Evolutionary conservation across 805 yeast genomes (phyloP).

Genomic region (Saccharomycopsis amapae): DNA sequence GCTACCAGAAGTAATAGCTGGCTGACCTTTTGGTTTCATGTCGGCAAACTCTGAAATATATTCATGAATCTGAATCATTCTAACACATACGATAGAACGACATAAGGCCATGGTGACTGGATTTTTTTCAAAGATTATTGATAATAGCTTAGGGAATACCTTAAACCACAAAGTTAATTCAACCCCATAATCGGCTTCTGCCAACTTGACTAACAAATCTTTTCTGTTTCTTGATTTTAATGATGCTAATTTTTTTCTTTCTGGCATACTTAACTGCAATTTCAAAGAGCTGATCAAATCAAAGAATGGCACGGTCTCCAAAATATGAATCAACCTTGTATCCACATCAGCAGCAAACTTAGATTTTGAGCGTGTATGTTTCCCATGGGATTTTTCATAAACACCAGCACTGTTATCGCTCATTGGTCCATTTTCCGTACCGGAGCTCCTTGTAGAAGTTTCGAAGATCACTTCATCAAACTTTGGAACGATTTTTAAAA

Average conservation of each 20-base stretch:
- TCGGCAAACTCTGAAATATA: slow-evolving; percentile 51
- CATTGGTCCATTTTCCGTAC: slow-evolving; percentile 23
- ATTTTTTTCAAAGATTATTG: slow-evolving; percentile 65
- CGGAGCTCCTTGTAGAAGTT: slow-evolving; percentile 29
- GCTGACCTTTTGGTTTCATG: slow-evolving; percentile 27
- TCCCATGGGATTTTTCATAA: neutral
- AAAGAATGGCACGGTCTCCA: slow-evolving; percentile 63
- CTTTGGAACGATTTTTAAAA: slow-evolving; percentile 70
- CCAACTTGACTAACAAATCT: slow-evolving; percentile 65
- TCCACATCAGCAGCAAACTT: slow-evolving; percentile 54
- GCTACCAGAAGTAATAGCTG: slow-evolving; percentile 8
- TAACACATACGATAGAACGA: slow-evolving; percentile 80
- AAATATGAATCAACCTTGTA: slow-evolving; percentile 64
- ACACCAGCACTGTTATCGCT: neutral
- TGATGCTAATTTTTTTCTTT: slow-evolving; percentile 61
- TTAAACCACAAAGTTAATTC: slow-evolving; percentile 97
- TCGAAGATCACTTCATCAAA: slow-evolving; percentile 79
- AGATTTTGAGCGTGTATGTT: neutral
- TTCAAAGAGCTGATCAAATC: slow-evolving; percentile 48
- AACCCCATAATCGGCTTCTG: slow-evolving; percentile 89
- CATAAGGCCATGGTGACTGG: slow-evolving; percentile 94
- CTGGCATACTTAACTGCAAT: slow-evolving; percentile 61
- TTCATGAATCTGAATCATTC: slow-evolving; percentile 81
- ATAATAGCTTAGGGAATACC: slow-evolving; percentile 68
- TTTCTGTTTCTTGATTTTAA: slow-evolving; percentile 50